A percentile compares a stretch with the other conserved stretches of the same genome.
Conservation (phyloP, 2,329 filamentous ascomycete species). For the Exophiala phaeomuriformis region DNA sequence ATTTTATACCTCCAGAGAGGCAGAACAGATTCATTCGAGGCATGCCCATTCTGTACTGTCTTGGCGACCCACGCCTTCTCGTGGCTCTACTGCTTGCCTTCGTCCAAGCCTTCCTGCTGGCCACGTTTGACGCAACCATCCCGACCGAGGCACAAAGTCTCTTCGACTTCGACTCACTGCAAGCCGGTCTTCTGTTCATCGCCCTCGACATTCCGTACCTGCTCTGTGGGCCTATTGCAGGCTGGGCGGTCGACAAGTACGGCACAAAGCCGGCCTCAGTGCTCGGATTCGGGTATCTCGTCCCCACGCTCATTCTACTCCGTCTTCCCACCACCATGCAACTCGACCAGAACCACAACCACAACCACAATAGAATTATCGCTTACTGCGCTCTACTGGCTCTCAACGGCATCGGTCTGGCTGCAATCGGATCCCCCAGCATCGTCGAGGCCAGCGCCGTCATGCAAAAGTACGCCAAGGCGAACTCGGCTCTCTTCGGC, state of each 20-base stretch:
- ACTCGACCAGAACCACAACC: slow-evolving; percentile 33
- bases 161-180: slow-evolving; percentile 28
- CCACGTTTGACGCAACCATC: slow-evolving; percentile 27
- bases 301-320: slow-evolving; percentile 24
- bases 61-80: slow-evolving; percentile 19
- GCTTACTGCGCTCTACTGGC: slow-evolving; percentile 43
- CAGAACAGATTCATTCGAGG: slow-evolving; percentile 36
- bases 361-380: slow-evolving; percentile 25
- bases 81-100: slow-evolving; percentile 25
- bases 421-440: slow-evolving; percentile 47
- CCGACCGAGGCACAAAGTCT: slow-evolving; percentile 24
- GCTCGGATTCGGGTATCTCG: slow-evolving; percentile 26
- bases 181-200: slow-evolving; percentile 35
- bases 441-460: slow-evolving; percentile 53
- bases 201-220: slow-evolving; percentile 35
- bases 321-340: slow-evolving; percentile 25
- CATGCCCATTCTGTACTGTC: slow-evolving; percentile 32
- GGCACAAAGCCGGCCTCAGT: slow-evolving; percentile 27
- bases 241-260: slow-evolving; percentile 43
- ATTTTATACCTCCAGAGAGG: slow-evolving; percentile 26
- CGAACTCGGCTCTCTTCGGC: slow-evolving; percentile 51
- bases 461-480: slow-evolving; percentile 49
- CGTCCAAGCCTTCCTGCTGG: slow-evolving; percentile 24
- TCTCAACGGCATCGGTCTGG: slow-evolving; percentile 47
- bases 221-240: slow-evolving; percentile 21